Conservation (phyloP, 2,329 filamentous ascomycete species). For the Claviceps cyperi region DNA sequence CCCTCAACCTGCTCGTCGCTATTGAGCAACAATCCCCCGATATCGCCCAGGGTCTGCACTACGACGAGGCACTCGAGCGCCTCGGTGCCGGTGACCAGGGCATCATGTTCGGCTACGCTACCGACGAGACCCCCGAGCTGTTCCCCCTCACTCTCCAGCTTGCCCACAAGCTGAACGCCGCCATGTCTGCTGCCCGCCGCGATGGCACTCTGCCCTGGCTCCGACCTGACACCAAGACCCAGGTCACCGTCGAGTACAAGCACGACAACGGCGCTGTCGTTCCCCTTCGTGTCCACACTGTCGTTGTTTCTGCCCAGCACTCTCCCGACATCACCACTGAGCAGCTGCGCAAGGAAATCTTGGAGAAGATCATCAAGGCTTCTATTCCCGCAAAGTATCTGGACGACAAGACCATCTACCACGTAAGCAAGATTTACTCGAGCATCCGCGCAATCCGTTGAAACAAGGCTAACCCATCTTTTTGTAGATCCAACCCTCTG, state of each 20-base stretch:
- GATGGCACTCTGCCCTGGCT: constrained; percentile 86
- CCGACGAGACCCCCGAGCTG: constrained; percentile 95
- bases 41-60: constrained; percentile 97
- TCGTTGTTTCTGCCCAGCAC: constrained; percentile 95
- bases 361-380: constrained; percentile 93
- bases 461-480: not conserved
- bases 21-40: constrained; percentile 99
- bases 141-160: constrained; percentile 88
- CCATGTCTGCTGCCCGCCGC: constrained; percentile 80
- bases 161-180: constrained; percentile 92
- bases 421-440: constrained; percentile 39
- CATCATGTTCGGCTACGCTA: constrained; percentile 99
- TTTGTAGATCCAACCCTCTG: constrained; percentile 78
- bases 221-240: constrained; percentile 97
- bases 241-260: constrained; percentile 97
- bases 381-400: constrained; percentile 87
- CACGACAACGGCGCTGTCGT: constrained; percentile 90
- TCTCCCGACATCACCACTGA: constrained; percentile 77
- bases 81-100: constrained; percentile 98
- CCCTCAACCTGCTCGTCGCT: constrained; percentile 92
- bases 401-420: constrained; percentile 87
- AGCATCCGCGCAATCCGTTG: no score
- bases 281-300: constrained; percentile 84
- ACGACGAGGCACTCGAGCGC: constrained; percentile 93
- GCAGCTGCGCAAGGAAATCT: constrained; percentile 83